phyloP scores from a whole-genome alignment of 106 monocot genomes.

The Dendrobium nobile region DNA sequence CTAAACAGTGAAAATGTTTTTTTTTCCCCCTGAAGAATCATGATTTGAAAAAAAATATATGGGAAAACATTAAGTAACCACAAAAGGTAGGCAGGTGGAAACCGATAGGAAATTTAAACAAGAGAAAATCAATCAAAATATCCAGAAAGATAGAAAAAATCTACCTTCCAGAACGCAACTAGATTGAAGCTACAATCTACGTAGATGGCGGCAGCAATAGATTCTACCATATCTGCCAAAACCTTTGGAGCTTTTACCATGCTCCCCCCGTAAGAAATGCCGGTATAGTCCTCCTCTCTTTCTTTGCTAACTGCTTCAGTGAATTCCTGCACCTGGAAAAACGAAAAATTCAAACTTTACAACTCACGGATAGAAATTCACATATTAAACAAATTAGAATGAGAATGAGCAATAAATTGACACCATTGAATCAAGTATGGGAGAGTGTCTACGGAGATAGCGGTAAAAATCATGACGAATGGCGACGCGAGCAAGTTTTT shows the following conservation, averaged over 20 bases:
- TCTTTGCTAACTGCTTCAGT: slow-evolving; percentile 3
- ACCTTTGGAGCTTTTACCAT: slow-evolving; percentile 18
- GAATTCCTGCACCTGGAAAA: slow-evolving; percentile 21
- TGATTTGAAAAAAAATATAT: not conserved
- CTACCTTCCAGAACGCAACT: slow-evolving; percentile 15
- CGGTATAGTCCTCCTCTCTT: slow-evolving; percentile 6
- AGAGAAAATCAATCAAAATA: not conserved
- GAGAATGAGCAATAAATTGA: not conserved
- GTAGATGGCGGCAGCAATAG: slow-evolving; percentile 34
- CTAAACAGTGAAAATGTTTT: not conserved
- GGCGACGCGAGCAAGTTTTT: slow-evolving; percentile 41
- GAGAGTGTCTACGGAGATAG: slow-evolving; percentile 25
- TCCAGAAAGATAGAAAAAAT: not conserved
- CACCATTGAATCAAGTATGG: slow-evolving; percentile 17
- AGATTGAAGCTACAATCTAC: slow-evolving; percentile 30
- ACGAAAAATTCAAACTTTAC: no score
- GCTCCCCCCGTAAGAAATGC: slow-evolving; percentile 16
- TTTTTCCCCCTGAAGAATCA: not conserved
- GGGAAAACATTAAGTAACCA: not conserved
- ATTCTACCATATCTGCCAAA: slow-evolving; percentile 15
- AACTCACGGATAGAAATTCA: not conserved
- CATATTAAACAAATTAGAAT: not conserved
- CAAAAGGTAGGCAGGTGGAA: not conserved
- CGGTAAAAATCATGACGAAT: slow-evolving; percentile 24
- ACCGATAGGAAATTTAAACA: not conserved